These are phyloP conservation scores for Paramecium bursaria DNA, from an alignment of 73 alveolate genomes.

Conservation along the genomic window DNA sequence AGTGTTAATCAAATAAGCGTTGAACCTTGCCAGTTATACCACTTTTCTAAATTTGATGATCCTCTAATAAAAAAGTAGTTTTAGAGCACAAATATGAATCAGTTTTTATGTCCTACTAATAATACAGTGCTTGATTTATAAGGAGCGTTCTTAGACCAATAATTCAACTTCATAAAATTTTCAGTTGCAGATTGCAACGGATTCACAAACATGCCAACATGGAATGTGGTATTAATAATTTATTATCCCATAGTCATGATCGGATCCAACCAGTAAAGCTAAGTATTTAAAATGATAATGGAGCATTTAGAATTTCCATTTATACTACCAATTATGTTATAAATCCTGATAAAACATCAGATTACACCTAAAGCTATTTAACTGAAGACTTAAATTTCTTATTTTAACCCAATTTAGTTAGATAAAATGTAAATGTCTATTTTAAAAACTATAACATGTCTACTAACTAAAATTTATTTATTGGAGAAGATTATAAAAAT, in stretches of 20 bases:
- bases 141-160: background rate
- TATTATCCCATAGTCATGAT: too few species aligned
- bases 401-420: background rate
- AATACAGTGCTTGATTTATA: too few species aligned
- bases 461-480: background rate
- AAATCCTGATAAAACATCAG: background rate
- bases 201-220: background rate
- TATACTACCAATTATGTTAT: background rate
- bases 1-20: too few species aligned
- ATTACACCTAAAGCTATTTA: too few species aligned
- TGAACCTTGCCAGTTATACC: background rate
- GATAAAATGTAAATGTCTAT: background rate
- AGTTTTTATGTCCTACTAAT: background rate
- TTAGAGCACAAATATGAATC: too few species aligned
- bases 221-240: too few species aligned
- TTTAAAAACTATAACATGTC: too few species aligned
- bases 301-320: background rate
- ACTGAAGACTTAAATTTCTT: background rate
- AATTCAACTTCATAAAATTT: too few species aligned
- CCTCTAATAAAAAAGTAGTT: background rate
- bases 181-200: background rate
- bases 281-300: background rate
- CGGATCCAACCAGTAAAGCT: background rate
- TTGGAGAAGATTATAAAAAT: background rate
- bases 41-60: background rate